Base-by-base conservation (phyloP, 441 rosid species). In the Syzygium malaccense region DNA sequence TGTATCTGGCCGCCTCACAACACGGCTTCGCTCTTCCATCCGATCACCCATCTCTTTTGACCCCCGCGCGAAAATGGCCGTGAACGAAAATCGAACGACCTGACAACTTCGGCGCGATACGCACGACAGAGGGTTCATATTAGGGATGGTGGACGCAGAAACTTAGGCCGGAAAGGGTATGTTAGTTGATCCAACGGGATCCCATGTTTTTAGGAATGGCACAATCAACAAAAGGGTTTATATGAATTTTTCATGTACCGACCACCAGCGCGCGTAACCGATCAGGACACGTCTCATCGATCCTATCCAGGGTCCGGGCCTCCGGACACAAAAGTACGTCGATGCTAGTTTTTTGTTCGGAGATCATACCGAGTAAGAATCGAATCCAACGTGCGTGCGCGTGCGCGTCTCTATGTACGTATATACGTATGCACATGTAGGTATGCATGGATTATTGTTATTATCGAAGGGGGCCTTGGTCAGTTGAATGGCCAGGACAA, bases 11-110 rank as follows among this genome's bases (percentile, higher is more conserved):
- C 4, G 14, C 28, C 2, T 2, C 2, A 60, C 2, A 1, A 6
- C 18, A 2, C 0, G 4, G 6, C 8, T 60, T 28, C 0, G n/a
- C 8, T 0, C 0, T 60, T 60, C 2, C 4, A 60, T 60, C 28
- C 1, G 6, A 28, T 60, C 4, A 0, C 0, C 0, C 14, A 13
- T 28, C 1, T 60, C n/a, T 5, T 17, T 60, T 1, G 1, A 60
- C 4, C 0, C 18, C 14, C 13, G 4, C 0, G 0, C 2, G n/a
- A 60, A 60, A 60, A 60, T 60, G n/a, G 32, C 17, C 8, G 28
- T 5, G 66, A 28, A 60, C 0, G 18, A 13, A 13, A 60, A 3
- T 60, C 2, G 0, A 60, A 28, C 0, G 2, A 12, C 30, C 6
- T 18, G 2, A 28, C 18, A 3, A 0, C 4, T 32, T 28, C 14